Conservation (phyloP, 1,284 basidiomycete genomes). For the Coniophora puteana region DNA sequence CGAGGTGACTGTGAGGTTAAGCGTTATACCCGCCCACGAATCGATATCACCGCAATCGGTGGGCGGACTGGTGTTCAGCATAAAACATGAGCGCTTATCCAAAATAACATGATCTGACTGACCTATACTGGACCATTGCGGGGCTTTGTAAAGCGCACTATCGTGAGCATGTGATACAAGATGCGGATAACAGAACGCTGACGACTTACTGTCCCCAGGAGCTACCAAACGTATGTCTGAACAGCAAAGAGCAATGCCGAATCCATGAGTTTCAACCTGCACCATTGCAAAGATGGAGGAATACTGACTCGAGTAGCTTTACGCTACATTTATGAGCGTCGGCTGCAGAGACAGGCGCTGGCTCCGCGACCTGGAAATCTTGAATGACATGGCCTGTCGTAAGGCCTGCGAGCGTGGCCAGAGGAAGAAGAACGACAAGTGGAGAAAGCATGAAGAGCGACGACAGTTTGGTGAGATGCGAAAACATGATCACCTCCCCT, state of each 20-base stretch:
- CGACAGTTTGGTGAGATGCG: too few relatives aligned
- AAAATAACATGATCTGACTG: constrained; percentile 22
- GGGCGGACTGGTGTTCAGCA: constrained; percentile 49
- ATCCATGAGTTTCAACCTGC: not conserved
- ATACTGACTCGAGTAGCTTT: constrained; percentile 58
- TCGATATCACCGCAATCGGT: constrained; percentile 67
- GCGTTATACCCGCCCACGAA: constrained; percentile 70
- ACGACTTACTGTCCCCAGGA: constrained; percentile 60
- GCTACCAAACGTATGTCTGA: constrained; percentile 66
- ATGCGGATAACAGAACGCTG: too few relatives aligned
- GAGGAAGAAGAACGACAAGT: too few relatives aligned
- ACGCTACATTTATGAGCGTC: constrained; percentile 59
- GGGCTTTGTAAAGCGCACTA: constrained; percentile 36
- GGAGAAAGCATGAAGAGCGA: too few relatives aligned
- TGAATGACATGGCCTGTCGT: constrained; percentile 45
- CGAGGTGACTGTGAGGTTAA: constrained; percentile 75
- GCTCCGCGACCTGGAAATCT: constrained; percentile 72
- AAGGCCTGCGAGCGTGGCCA: too few relatives aligned
- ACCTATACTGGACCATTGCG: constrained; percentile 64
- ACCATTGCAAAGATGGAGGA: too few relatives aligned
- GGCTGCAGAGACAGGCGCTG: constrained; percentile 59
- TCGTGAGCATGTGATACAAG: too few relatives aligned
- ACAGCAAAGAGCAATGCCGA: constrained; percentile 1
- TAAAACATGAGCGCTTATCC: constrained; percentile 3
- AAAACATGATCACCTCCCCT: too few relatives aligned